Conservation (phyloP, 495 filamentous ascomycete species). For the Aspergillus mulundensis region DNA sequence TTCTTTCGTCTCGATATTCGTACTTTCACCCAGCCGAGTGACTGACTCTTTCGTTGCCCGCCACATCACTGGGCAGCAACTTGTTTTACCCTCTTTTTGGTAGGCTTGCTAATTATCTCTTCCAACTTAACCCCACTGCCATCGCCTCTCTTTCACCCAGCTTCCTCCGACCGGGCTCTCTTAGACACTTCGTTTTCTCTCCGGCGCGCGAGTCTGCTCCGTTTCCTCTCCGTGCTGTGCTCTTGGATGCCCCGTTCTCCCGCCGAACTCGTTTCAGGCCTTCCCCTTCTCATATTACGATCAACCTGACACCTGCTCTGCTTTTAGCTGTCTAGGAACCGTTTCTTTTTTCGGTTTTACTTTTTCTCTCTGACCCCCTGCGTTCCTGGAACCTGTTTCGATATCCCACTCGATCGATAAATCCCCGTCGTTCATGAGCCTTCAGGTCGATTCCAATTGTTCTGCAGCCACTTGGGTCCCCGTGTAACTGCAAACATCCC, state of each 20-base stretch:
- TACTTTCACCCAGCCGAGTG: slow-evolving; percentile 4
- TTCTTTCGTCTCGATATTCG: not conserved
- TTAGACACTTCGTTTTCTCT: not conserved
- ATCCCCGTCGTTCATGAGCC: slow-evolving; percentile 15
- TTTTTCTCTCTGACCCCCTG: slow-evolving; percentile 3
- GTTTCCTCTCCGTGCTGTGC: not conserved
- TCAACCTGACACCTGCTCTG: slow-evolving; percentile 15
- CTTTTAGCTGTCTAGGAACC: slow-evolving; percentile 7
- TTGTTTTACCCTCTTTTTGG: slow-evolving; percentile 8
- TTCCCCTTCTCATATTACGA: slow-evolving; percentile 11
- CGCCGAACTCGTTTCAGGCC: slow-evolving; percentile 6
- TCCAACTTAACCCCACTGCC: not conserved
- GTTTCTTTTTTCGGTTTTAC: slow-evolving; percentile 9
- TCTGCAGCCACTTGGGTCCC: slow-evolving; percentile 26
- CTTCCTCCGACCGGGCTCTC: slow-evolving; percentile 2
- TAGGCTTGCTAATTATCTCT: slow-evolving; percentile 6
- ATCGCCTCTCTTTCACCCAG: not conserved
- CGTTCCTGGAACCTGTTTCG: slow-evolving; percentile 6
- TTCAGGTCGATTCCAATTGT: slow-evolving; percentile 17
- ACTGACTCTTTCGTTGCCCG: slow-evolving; percentile 7
- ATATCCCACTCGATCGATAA: slow-evolving; percentile 12
- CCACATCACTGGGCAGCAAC: slow-evolving; percentile 16
- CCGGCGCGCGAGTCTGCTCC: not conserved
- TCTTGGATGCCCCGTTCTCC: not conserved
- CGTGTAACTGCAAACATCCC: slow-evolving; percentile 36